A percentile compares a stretch with the other conserved stretches of the same genome.
Evolutionary conservation across 176 grass and related monocot genomes (phyloP).

Genomic region (Pontederia crassipes): DNA sequence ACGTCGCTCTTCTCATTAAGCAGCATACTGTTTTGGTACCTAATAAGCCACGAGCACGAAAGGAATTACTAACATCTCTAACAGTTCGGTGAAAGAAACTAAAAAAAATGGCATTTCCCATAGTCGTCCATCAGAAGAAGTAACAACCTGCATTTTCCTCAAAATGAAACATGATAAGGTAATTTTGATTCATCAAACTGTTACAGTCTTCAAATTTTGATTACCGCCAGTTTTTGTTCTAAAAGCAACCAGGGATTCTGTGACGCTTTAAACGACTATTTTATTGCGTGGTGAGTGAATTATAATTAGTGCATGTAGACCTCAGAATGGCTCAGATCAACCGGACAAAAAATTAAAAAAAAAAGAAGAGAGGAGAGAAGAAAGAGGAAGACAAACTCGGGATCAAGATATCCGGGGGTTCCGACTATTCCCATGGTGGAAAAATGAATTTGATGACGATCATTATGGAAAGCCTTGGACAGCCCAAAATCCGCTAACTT

Average conservation of each 20-base stretch:
- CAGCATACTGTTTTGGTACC: not conserved
- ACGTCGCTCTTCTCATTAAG: constrained; percentile 33
- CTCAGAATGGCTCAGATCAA: too few relatives aligned
- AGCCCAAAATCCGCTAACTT: constrained; percentile 8
- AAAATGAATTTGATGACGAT: not conserved
- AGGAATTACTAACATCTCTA: too few relatives aligned
- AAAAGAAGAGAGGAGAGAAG: not conserved
- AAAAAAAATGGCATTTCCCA: too few relatives aligned
- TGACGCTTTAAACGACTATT: not conserved
- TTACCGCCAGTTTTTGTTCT: too few relatives aligned
- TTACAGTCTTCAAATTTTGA: too few relatives aligned
- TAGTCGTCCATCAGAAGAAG: too few relatives aligned
- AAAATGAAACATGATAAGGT: too few relatives aligned
- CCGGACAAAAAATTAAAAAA: not conserved
- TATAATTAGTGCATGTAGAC: not conserved
- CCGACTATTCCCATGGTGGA: not conserved
- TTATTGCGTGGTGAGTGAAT: not conserved
- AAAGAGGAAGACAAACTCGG: not conserved
- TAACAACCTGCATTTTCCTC: too few relatives aligned
- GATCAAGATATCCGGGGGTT: constrained; percentile 10
- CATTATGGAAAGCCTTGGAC: not conserved
- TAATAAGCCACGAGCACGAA: not conserved
- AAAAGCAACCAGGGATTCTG: too few relatives aligned
- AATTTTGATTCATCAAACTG: too few relatives aligned
- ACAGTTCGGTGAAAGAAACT: too few relatives aligned